Base-by-base conservation (phyloP, 192 early-diverging fungal species). In the Backusella psychrophila region DNA sequence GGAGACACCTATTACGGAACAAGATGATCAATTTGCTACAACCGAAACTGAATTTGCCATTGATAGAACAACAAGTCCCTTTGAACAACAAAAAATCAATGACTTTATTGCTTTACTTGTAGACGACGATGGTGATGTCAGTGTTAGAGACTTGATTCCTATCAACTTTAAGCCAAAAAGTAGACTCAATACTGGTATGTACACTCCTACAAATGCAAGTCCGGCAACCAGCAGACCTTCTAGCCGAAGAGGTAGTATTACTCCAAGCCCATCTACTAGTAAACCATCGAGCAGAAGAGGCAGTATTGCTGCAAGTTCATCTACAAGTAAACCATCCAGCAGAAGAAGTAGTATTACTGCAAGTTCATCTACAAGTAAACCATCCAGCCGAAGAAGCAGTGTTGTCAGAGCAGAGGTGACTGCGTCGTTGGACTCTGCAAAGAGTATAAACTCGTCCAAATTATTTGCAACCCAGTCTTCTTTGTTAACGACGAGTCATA, bases 131-230 rank as follows among this genome's bases (percentile, higher is more conserved):
- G 73, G 69, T 31, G 80, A 81, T 21, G 66, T 73, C 42, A 77
- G 77, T 39, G 80, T 78, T 15, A 69, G 80, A 66, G 80, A 81
- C 38, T 44, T 81, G 38, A 81, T 81, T 33, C 80, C 80, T 17
- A 74, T 81, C 35, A 29, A 41, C 2, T 59, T 81, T 23, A 81
- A 81, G 38, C 34, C 69, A 6, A 66, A 67, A 26, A 81, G 80
- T 44, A 74, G 53, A 19, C 69, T 81, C 3, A 36, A 72, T 23
- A 8, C 31, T 1, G 74, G 56, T 23, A 34, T 46, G 8, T 38
- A 26, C 21, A 36, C 69, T 41, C 46, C 52, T 14, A 63, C 56
- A 63, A 63, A 63, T 4, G 56, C 9, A 63, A 53, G 44, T 23
- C 36, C 72, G 4, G 59, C 35, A 2, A 19, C 21, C 0, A 63